phyloP scores from a whole-genome alignment of 2,329 filamentous ascomycete species.

The Penicillium decumbens region DNA sequence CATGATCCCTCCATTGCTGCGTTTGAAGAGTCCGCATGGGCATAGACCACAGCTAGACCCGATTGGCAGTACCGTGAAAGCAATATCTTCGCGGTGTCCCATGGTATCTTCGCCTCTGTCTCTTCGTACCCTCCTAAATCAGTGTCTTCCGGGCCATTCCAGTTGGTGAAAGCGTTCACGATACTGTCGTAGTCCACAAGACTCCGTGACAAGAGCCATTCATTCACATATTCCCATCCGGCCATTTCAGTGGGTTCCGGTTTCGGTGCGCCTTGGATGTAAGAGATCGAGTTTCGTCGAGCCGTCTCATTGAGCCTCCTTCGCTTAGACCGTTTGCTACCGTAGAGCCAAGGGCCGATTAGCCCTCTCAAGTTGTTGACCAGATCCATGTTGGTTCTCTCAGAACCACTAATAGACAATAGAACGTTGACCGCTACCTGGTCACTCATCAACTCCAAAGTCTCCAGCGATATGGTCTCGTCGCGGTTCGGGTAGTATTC shows the following conservation, averaged over 20 bases:
- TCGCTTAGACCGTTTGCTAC: conserved; percentile 52
- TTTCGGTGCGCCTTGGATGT: conserved; percentile 18
- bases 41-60: conserved; percentile 57
- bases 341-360: conserved; percentile 61
- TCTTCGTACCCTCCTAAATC: conserved; percentile 54
- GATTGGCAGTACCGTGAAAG: conserved; percentile 53
- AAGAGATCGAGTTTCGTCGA: conserved; percentile 27
- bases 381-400: conserved; percentile 37
- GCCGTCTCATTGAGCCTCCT: conserved; percentile 43
- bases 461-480: conserved; percentile 45
- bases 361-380: conserved; percentile 55
- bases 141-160: conserved; percentile 58
- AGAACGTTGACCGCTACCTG: conserved; percentile 51
- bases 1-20: conserved; percentile 48
- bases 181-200: conserved; percentile 48
- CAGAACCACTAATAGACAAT: conserved; percentile 42
- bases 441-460: conserved; percentile 51
- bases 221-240: conserved; percentile 56
- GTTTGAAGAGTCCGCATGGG: conserved; percentile 44
- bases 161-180: conserved; percentile 50
- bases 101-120: conserved; percentile 39
- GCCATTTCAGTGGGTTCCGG: conserved; percentile 24
- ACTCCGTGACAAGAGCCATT: conserved; percentile 55
- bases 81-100: conserved; percentile 43
- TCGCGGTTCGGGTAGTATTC: conserved; percentile 57